These are phyloP conservation scores for Letharia columbiana DNA, from an alignment of 495 filamentous ascomycete species.

Conservation along the genomic window DNA sequence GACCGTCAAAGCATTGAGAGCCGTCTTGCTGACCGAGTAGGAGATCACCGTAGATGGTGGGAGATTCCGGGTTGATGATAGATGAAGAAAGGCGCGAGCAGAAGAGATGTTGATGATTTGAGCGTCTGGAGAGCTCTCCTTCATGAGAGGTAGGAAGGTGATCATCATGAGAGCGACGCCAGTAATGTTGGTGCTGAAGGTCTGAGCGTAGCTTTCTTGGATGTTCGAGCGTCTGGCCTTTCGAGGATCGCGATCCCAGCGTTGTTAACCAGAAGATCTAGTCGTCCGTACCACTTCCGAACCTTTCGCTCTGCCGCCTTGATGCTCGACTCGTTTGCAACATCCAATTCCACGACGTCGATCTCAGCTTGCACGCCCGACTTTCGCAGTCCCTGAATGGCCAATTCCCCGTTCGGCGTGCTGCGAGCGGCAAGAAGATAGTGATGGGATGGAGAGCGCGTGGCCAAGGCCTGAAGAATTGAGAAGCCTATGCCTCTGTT, in stretches of 20 bases:
- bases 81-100: conserved; percentile 14
- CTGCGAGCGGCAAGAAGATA: conserved; percentile 29
- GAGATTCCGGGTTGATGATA: conserved; percentile 16
- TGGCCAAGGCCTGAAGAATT: conserved; percentile 28
- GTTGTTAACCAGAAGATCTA: conserved; percentile 49
- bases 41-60: conserved; percentile 22
- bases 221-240: conserved; percentile 3
- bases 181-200: conserved; percentile 40
- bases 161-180: conserved; percentile 36
- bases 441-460: conserved; percentile 22
- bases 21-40: conserved; percentile 47
- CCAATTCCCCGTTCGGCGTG: conserved; percentile 19
- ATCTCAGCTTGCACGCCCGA: conserved; percentile 24
- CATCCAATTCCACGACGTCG: conserved; percentile 39
- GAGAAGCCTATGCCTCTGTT: conserved; percentile 17
- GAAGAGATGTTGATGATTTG: conserved; percentile 25
- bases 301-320: conserved; percentile 35
- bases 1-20: conserved; percentile 42
- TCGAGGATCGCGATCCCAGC: conserved; percentile 28
- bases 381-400: conserved; percentile 19
- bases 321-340: conserved; percentile 35
- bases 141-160: conserved; percentile 39
- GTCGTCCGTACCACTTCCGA: conserved; percentile 27
- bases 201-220: conserved; percentile 27
- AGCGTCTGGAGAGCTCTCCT: conserved; percentile 25